Percentiles rank a stretch among this genome's conserved stretches.
phyloP scores from a whole-genome alignment of 2,329 filamentous ascomycete genomes.

The Colletotrichum tabaci region DNA sequence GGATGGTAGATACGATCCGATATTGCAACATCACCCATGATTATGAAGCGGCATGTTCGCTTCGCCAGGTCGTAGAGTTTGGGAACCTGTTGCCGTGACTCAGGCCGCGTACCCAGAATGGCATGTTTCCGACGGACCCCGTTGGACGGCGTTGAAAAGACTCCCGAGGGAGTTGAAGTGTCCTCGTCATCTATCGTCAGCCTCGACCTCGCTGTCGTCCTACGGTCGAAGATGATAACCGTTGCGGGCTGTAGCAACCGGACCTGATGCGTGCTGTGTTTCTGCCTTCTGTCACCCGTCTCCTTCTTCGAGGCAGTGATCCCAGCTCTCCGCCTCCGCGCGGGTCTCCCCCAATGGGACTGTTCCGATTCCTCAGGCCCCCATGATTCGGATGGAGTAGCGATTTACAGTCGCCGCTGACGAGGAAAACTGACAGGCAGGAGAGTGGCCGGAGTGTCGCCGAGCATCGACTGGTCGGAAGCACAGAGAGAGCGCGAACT shows the following conservation, averaged over 20 bases:
- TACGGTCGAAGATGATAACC: background rate
- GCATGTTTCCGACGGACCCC: background rate
- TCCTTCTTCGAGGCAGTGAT: constrained; percentile 22
- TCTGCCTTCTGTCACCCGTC: constrained; percentile 18
- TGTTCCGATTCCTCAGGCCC: constrained; percentile 19
- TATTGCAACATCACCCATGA: background rate
- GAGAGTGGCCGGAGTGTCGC: constrained; percentile 15
- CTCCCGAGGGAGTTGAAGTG: constrained; percentile 1
- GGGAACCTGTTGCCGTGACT: constrained; percentile 19
- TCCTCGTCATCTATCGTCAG: constrained; percentile 31
- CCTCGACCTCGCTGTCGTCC: background rate
- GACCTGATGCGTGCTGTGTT: constrained; percentile 2
- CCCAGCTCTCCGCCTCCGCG: constrained; percentile 17
- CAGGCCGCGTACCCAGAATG: constrained; percentile 19
- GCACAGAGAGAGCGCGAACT: background rate
- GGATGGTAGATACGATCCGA: background rate
- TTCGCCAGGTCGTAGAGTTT: constrained; percentile 5
- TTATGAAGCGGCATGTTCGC: background rate
- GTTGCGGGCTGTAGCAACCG: background rate
- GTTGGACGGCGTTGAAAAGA: background rate
- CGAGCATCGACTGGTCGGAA: constrained; percentile 20
- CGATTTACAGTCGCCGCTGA: constrained; percentile 2
- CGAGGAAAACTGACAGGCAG: constrained; percentile 8
- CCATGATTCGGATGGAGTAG: constrained; percentile 13
- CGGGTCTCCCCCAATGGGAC: constrained; percentile 13